These are phyloP conservation scores for Euphorbia schlechtendalii DNA, from an alignment of 441 rosid genomes.

Conservation along the genomic window DNA sequence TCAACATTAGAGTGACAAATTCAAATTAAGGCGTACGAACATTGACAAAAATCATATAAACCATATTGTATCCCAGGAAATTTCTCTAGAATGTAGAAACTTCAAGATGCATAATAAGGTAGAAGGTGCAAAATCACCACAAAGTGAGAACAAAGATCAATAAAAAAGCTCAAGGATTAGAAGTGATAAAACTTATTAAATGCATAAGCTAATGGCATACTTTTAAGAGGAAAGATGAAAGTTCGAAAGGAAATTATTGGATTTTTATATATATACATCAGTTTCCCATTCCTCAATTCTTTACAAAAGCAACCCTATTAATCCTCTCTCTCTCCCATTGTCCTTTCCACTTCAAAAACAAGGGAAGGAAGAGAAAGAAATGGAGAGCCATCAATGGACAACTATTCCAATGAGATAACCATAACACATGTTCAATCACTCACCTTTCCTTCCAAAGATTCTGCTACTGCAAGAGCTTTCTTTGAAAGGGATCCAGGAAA, in stretches of 20 bases:
- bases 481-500: constrained; percentile 61
- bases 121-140: not conserved
- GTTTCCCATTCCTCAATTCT: not conserved
- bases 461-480: constrained; percentile 63
- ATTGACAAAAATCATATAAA: not conserved
- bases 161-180: not conserved
- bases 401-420: constrained; percentile 5
- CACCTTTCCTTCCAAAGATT: constrained; percentile 94
- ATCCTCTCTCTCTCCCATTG: not conserved
- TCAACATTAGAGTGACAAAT: not conserved
- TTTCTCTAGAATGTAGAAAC: not conserved
- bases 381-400: constrained; percentile 4
- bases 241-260: not conserved
- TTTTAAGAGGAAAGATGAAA: not conserved
- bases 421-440: constrained; percentile 20
- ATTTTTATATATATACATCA: not conserved
- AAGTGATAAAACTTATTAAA: not conserved
- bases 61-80: not conserved
- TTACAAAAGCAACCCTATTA: not conserved
- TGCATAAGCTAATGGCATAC: not conserved
- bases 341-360: not conserved
- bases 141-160: not conserved
- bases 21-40: not conserved
- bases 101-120: not conserved
- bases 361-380: not conserved